Evolutionary conservation across 2,329 filamentous ascomycete species (phyloP).

Genomic region (Alternaria angustiovoidea): DNA sequence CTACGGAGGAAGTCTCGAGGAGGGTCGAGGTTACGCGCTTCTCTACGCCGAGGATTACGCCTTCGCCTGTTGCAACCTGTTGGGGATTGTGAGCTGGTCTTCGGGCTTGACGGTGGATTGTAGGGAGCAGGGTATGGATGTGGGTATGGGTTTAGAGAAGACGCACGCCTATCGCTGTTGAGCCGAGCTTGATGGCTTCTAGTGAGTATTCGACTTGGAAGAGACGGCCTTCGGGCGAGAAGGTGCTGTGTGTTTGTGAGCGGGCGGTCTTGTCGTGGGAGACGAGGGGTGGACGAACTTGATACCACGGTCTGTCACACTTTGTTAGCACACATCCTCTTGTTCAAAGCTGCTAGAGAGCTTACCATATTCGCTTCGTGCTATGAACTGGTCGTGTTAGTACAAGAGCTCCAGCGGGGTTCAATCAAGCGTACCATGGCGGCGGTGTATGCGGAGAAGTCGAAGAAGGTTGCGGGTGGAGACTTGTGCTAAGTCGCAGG

Average conservation of each 20-base stretch:
- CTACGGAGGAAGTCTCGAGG: constrained; percentile 95
- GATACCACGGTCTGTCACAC: constrained; percentile 86
- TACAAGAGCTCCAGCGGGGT: constrained; percentile 41
- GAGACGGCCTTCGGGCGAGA: constrained; percentile 98
- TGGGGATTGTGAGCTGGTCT: constrained; percentile 20
- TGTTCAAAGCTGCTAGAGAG: constrained; percentile 13
- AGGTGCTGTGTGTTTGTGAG: constrained; percentile 72
- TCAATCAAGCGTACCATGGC: constrained; percentile 44
- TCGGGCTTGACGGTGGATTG: background rate
- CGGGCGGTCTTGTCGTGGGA: constrained; percentile 15
- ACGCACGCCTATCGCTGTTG: constrained; percentile 90
- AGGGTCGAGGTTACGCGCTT: constrained; percentile 98
- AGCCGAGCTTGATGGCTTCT: constrained; percentile 99
- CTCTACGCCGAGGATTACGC: constrained; percentile 96
- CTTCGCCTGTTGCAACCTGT: constrained; percentile 85
- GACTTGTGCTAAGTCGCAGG: background rate
- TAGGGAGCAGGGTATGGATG: background rate
- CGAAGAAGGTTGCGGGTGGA: background rate
- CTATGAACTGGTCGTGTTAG: constrained; percentile 77
- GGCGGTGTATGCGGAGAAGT: constrained; percentile 20
- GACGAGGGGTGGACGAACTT: constrained; percentile 69
- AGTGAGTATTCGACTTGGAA: constrained; percentile 99
- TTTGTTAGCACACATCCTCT: constrained; percentile 28
- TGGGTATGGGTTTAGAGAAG: background rate
- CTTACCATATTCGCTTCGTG: constrained; percentile 99